Conservation (phyloP, 163 green algal species). For the Trebouxiophyceae sp. region DNA sequence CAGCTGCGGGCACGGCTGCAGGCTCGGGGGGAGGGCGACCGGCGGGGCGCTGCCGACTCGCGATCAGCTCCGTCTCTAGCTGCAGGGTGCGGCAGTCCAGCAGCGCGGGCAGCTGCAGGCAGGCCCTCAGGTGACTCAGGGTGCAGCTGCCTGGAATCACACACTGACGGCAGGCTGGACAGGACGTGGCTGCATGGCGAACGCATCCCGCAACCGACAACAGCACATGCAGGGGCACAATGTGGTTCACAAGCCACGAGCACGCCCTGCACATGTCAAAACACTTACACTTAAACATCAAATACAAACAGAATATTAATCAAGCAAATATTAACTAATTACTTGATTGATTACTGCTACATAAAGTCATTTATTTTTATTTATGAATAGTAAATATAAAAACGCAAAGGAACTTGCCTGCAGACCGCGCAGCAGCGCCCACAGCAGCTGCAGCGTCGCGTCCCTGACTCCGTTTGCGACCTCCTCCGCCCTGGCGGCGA, state of each 20-base stretch:
- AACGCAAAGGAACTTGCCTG: too few relatives aligned
- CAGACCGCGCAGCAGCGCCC: slow-evolving; percentile 38
- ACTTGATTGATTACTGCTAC: too few relatives aligned
- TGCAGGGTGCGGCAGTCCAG: slow-evolving; percentile 30
- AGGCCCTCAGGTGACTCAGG: background rate
- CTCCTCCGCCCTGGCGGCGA: slow-evolving; percentile 1
- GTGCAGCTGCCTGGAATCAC: background rate
- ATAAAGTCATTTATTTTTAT: too few relatives aligned
- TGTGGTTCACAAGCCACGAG: too few relatives aligned
- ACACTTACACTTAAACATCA: background rate
- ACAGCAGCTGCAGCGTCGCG: slow-evolving; percentile 54
- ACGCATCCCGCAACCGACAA: too few relatives aligned
- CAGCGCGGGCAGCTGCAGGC: slow-evolving; percentile 43
- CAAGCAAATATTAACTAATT: too few relatives aligned
- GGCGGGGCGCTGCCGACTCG: slow-evolving; percentile 1
- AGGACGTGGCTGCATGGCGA: too few relatives aligned
- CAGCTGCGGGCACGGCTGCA: background rate
- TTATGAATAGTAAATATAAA: too few relatives aligned
- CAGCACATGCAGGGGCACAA: too few relatives aligned
- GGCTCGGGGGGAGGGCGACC: background rate
- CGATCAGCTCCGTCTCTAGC: slow-evolving; percentile 42
- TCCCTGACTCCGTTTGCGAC: slow-evolving; percentile 58
- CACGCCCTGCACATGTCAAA: background rate
- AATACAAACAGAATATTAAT: too few relatives aligned
- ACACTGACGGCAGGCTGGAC: background rate